Base-by-base conservation (phyloP, 495 filamentous ascomycete genomes). In the Penicillium argentinense region DNA sequence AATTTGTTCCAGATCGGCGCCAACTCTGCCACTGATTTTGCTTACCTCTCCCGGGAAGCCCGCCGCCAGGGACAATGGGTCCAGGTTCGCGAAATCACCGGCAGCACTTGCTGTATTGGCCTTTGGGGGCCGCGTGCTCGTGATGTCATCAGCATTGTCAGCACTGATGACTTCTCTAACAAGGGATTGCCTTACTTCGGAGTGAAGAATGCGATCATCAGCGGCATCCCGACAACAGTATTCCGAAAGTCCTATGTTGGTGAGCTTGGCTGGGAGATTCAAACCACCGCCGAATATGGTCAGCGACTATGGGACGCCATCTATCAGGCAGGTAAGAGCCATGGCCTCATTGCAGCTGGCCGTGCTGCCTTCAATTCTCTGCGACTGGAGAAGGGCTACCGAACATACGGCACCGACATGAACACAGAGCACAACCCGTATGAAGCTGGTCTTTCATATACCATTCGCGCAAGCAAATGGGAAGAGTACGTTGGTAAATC, bases 231-330 rank as follows among this genome's bases (percentile, higher is more conserved):
- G 0, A 73, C 76, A 4, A 67, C 56, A 3, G 54, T 63, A 0
- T 53, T 76, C 9, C 64, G 74, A 0, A 64, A 73, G 18, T 77
- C 75, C 8, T 72, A 71, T 30, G 71, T 77, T 17, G 75, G 75
- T 12, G 74, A 79, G 45, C 52, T 64, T 0, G 75, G 75, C 29
- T 77, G 73, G 74, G 74, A 79, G 51, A 67, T 79, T 29, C 69
- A 76, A 34, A 64, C 72, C 4, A 74, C 56, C 42, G 70, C 73
- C 5, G 74, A 77, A 6, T 67, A 67, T 38, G 75, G 74, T 6
- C 54, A 53, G 5, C 68, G 64, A 3, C 49, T 79, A 1, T 79
- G 74, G 74, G 73, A 77, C 41, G 60, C 56, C 0, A 47, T 77
- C 23, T 75, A 47, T 49, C 47, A 66, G 22, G 75, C 73, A 5